Percentiles rank a stretch among this genome's conserved stretches.
phyloP scores from a whole-genome alignment of 345 rosid species.

The Laguncularia racemosa region DNA sequence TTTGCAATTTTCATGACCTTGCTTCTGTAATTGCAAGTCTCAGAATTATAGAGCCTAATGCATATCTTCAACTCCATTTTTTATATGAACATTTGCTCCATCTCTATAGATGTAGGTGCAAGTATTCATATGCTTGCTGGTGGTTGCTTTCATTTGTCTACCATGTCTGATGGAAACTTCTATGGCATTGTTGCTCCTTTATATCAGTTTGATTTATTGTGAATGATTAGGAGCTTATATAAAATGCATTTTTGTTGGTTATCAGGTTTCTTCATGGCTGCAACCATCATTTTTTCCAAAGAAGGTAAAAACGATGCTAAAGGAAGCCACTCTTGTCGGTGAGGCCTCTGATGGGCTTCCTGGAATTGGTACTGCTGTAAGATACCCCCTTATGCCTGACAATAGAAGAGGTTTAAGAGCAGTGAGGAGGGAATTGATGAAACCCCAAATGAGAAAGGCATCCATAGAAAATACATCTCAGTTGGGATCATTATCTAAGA shows the following conservation, averaged over 20 bases:
- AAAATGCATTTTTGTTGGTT: slow-evolving; percentile 8
- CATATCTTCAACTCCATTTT: no score
- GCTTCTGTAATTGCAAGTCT: no score
- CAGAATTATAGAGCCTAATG: no score
- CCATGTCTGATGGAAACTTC: no score
- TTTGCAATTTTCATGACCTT: background rate
- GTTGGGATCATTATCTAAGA: slow-evolving; percentile 33
- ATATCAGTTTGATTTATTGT: background rate
- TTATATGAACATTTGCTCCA: no score
- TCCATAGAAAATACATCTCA: slow-evolving; percentile 25
- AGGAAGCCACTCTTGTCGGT: slow-evolving; percentile 15
- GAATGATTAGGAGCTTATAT: background rate
- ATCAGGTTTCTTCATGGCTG: slow-evolving; percentile 53
- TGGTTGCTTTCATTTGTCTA: no score
- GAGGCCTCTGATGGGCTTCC: slow-evolving; percentile 11
- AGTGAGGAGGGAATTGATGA: slow-evolving; percentile 14
- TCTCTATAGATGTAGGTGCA: no score
- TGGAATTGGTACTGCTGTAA: slow-evolving; percentile 20
- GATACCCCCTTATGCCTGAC: slow-evolving; percentile 22
- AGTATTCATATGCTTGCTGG: no score
- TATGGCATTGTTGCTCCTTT: background rate
- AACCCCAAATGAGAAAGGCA: slow-evolving; percentile 19
- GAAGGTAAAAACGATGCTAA: slow-evolving; percentile 33
- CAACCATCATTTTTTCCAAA: slow-evolving; percentile 39
- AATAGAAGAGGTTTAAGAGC: slow-evolving; percentile 37